Percentiles rank a stretch among this genome's conserved stretches.
Evolutionary conservation across 768 basidiomycete genomes (phyloP).

Genomic region (Amyloporia xantha): DNA sequence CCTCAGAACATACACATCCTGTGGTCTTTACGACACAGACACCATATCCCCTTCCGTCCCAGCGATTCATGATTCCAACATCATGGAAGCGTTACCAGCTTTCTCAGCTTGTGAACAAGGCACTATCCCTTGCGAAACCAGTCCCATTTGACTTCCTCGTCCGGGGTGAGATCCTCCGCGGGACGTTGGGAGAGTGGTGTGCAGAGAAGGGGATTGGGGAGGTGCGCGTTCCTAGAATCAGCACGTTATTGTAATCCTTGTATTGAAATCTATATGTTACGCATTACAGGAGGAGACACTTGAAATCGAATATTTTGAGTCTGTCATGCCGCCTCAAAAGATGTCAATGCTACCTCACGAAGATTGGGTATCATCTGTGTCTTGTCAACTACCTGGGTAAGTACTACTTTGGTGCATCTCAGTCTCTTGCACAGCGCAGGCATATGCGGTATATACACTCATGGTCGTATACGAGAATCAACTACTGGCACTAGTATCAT

Average conservation of each 20-base stretch:
- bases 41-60: conserved; percentile 67
- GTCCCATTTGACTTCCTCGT: conserved; percentile 93
- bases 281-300: conserved; percentile 75
- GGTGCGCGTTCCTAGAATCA: too few relatives aligned
- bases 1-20: conserved; percentile 36
- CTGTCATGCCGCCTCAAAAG: conserved; percentile 78
- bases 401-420: background rate
- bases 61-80: conserved; percentile 89
- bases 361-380: conserved; percentile 89
- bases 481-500: too few relatives aligned
- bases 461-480: too few relatives aligned
- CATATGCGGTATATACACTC: too few relatives aligned
- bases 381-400: conserved; percentile 52
- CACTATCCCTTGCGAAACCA: conserved; percentile 62
- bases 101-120: conserved; percentile 95
- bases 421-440: background rate
- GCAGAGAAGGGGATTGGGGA: conserved; percentile 62
- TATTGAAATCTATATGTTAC: background rate
- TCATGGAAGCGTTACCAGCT: conserved; percentile 94
- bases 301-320: conserved; percentile 89
- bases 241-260: too few relatives aligned
- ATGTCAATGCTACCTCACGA: conserved; percentile 78
- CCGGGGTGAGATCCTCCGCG: conserved; percentile 70
- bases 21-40: conserved; percentile 72
- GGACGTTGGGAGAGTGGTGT: conserved; percentile 70